Conservation (phyloP, 192 early-diverging fungal genomes). For the Backusella sp. region DNA sequence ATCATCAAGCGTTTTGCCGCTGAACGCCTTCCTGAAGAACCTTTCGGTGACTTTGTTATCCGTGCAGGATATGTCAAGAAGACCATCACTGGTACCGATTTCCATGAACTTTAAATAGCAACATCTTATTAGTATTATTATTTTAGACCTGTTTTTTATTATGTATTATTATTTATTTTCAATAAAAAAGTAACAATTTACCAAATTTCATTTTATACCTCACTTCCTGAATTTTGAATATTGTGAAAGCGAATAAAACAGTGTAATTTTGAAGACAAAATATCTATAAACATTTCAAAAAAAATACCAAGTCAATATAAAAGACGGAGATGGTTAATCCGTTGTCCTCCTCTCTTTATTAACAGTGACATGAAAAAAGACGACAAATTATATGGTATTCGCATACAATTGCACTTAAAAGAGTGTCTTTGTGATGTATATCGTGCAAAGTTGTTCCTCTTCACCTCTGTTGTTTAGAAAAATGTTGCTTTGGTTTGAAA, state of each 20-base stretch:
- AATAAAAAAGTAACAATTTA: conserved; percentile 8
- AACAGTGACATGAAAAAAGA: neutral
- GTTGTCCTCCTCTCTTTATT: too few species aligned
- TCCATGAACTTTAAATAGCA: conserved; percentile 60
- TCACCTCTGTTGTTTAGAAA: neutral
- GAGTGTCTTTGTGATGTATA: neutral
- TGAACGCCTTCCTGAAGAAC: conserved; percentile 71
- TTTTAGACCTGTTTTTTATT: conserved; percentile 9
- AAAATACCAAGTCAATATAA: too few species aligned
- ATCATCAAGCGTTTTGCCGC: conserved; percentile 81
- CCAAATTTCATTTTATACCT: neutral
- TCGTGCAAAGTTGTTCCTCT: neutral
- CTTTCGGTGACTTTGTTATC: conserved; percentile 96
- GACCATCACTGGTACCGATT: conserved; percentile 73
- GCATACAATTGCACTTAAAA: neutral
- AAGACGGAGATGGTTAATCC: too few species aligned
- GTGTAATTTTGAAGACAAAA: too few species aligned
- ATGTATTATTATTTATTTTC: conserved; percentile 9
- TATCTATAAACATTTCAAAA: too few species aligned
- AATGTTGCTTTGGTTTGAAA: neutral
- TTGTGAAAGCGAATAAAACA: too few species aligned
- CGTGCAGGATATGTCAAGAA: conserved; percentile 82
- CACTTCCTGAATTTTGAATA: too few species aligned
- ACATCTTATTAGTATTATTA: conserved; percentile 1
- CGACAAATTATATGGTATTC: neutral